These are phyloP conservation scores for Rhizopogon vesiculosus DNA, from an alignment of 768 basidiomycete species.

Conservation along the genomic window DNA sequence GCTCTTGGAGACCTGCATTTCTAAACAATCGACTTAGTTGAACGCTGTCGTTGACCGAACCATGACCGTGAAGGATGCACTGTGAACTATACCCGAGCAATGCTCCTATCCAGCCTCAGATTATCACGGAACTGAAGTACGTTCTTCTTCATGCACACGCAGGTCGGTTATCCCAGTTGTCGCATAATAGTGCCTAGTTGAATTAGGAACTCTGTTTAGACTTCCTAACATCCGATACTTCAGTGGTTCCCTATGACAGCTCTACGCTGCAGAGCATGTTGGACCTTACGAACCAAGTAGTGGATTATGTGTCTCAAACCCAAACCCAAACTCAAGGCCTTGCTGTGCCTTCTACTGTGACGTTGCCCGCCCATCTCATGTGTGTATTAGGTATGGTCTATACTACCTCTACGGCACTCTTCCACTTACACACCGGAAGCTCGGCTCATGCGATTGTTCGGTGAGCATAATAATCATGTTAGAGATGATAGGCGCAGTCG, in stretches of 20 bases:
- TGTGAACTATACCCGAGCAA: slow-evolving; percentile 3
- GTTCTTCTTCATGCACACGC: not conserved
- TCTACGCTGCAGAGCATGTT: not conserved
- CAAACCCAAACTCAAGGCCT: too few species aligned
- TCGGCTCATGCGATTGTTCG: slow-evolving; percentile 3
- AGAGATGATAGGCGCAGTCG: slow-evolving; percentile 2
- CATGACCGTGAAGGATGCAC: slow-evolving; percentile 1
- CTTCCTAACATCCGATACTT: slow-evolving; percentile 3
- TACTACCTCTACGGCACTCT: not conserved
- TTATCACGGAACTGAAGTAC: not conserved
- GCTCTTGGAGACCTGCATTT: not conserved
- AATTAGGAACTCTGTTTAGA: slow-evolving; percentile 2
- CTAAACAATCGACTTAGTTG: not conserved
- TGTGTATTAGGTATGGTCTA: not conserved
- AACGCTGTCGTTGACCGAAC: not conserved
- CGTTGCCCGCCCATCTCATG: slow-evolving; percentile 4
- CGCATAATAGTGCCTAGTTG: not conserved
- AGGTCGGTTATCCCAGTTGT: not conserved
- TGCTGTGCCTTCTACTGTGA: not conserved
- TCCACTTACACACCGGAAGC: not conserved
- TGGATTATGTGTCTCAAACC: not conserved
- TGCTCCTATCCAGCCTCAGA: not conserved
- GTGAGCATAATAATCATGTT: not conserved
- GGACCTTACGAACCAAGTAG: not conserved
- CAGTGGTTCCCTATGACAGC: slow-evolving; percentile 6